phyloP scores from a whole-genome alignment of 1,284 basidiomycete genomes.

The Prillingera fragicola region DNA sequence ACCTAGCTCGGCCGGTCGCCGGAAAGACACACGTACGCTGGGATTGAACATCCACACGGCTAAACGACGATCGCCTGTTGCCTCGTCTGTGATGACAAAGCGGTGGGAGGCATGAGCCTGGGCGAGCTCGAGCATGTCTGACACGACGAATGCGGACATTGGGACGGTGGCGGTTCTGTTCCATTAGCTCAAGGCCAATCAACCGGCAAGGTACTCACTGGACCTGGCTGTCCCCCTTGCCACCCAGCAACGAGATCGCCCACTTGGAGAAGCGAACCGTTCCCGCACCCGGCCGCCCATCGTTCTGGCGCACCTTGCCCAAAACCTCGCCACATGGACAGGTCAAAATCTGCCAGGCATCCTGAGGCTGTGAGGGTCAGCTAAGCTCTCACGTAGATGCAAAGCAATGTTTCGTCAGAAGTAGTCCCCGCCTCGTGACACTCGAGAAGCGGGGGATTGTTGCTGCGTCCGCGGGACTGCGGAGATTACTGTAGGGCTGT shows the following conservation, averaged over 20 bases:
- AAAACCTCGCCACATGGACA: constrained; percentile 73
- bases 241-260: constrained; percentile 65
- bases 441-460: constrained; percentile 66
- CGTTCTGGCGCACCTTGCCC: constrained; percentile 56
- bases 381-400: constrained; percentile 7
- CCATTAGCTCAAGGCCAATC: background rate
- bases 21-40: constrained; percentile 66
- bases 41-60: constrained; percentile 90
- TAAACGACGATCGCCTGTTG: constrained; percentile 68
- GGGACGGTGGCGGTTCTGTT: constrained; percentile 60
- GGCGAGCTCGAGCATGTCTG: constrained; percentile 79
- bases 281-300: constrained; percentile 41
- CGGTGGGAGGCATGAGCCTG: constrained; percentile 84
- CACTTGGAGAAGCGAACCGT: constrained; percentile 65
- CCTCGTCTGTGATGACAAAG: constrained; percentile 76
- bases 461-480: constrained; percentile 41
- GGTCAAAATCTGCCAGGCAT: constrained; percentile 60
- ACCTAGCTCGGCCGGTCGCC: constrained; percentile 7
- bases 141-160: constrained; percentile 72
- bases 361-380: constrained; percentile 45
- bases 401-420: constrained; percentile 59
- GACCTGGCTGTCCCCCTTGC: constrained; percentile 50
- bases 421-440: constrained; percentile 73
- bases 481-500: constrained; percentile 66
- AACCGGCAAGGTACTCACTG: constrained; percentile 19